Evolutionary conservation across 352 stramenopile species (phyloP).

Genomic region (Phytophthora kernoviae): DNA sequence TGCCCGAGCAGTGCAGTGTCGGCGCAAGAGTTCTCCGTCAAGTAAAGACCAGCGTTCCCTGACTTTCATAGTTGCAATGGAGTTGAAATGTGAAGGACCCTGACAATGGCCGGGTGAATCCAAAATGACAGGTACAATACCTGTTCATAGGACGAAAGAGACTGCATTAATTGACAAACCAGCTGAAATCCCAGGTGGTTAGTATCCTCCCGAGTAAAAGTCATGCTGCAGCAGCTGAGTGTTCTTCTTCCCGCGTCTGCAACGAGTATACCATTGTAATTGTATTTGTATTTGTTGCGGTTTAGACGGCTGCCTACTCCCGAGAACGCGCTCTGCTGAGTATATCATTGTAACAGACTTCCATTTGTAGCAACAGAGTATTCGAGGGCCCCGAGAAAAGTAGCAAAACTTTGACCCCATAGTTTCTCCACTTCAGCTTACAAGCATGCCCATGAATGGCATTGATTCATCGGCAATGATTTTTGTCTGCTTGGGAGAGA

Average conservation of each 20-base stretch:
- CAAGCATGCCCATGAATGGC: neutral
- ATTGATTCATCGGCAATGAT: neutral
- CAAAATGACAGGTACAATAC: neutral
- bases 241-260: neutral
- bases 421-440: too few relatives aligned
- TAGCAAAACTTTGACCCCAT: too few relatives aligned
- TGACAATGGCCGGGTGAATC: slow-evolving; percentile 6
- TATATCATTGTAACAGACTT: too few relatives aligned
- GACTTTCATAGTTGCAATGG: slow-evolving; percentile 17
- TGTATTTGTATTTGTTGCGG: too few relatives aligned
- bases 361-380: neutral
- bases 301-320: too few relatives aligned
- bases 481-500: neutral
- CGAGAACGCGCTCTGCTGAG: too few relatives aligned
- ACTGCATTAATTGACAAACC: neutral
- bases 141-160: neutral
- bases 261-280: neutral
- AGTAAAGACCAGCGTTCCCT: slow-evolving; percentile 43
- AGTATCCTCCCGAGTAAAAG: neutral
- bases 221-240: too few relatives aligned
- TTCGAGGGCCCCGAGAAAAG: neutral
- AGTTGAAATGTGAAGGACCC: neutral
- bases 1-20: slow-evolving; percentile 19
- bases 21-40: slow-evolving; percentile 33
- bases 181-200: neutral